Base-by-base conservation (phyloP, 495 filamentous ascomycete species). In the Penicillium roqueforti region DNA sequence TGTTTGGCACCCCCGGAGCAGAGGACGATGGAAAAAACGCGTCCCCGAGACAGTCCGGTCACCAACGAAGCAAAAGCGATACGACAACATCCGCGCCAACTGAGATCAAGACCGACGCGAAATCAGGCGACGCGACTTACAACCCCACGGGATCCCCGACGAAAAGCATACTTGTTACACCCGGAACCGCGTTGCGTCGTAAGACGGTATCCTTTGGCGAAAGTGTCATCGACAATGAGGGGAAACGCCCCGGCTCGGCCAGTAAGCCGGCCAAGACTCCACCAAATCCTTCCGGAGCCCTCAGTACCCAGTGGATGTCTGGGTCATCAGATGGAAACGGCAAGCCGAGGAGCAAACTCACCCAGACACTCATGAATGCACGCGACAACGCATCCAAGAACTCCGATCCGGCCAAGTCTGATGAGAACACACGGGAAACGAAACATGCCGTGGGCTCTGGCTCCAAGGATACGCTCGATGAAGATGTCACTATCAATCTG, bases 191-290 rank as follows among this genome's bases (percentile, higher is more conserved):
- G 10, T 80, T 85, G 6, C 82, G 86, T 47, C 83, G 88, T 38
- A 97, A 97, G 65, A 93, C 89, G 5, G 93, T 98, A 18, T 91
- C 92, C 0, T 98, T 97, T 68, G 88, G 85, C 18, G 77, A 81
- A 26, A 81, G 85, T 39, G 86, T 91, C 0, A 68, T 80, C 11
- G 78, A 87, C 50, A 81, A 83, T 49, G 81, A 83, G 55, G 71
- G 71, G 13, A 80, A 79, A 57, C 65, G 67, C 22, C 66, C 71
- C 6, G 68, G 69, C 47, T 45, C 61, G 43, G 54, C 68, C 20
- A 64, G 53, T 47, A 73, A 66, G 46, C 43, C 55, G 7, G 54
- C 57, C 16, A 74, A 59, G 37, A 73, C 70, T 13, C 68, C 69
- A 2, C 56, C 66, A 0, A 65, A 66, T 41, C 76, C 71, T 31